Percentiles rank a stretch among this genome's conserved stretches.
Evolutionary conservation across 192 early-diverging fungal species (phyloP).

Genomic region (Podila horticola): DNA sequence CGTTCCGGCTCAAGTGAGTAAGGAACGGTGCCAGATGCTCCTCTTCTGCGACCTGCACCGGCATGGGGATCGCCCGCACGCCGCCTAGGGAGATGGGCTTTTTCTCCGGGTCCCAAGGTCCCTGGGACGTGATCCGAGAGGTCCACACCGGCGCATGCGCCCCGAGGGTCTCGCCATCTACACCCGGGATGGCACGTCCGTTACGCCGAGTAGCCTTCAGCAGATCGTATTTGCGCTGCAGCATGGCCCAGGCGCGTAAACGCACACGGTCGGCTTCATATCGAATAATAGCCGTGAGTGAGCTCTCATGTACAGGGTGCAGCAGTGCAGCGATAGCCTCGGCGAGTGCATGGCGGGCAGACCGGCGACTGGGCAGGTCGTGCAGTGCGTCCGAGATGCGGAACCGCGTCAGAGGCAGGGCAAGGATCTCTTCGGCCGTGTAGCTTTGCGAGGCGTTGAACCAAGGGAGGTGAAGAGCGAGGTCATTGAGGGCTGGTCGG

Average conservation of each 20-base stretch:
- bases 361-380: conserved; percentile 1
- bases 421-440: neutral
- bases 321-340: neutral
- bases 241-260: conserved; percentile 6
- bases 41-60: conserved; percentile 7
- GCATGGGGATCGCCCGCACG: conserved; percentile 11
- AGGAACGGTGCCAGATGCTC: conserved; percentile 9
- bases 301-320: conserved; percentile 6
- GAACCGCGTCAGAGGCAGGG: neutral
- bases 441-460: neutral
- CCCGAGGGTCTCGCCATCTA: neutral
- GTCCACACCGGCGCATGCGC: neutral
- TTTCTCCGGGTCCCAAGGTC: conserved; percentile 13
- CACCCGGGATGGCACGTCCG: neutral
- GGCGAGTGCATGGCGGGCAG: neutral
- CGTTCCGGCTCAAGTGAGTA: conserved; percentile 8
- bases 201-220: conserved; percentile 4
- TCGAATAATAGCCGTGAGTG: conserved; percentile 9
- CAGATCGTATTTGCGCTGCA: conserved; percentile 3
- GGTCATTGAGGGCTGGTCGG: conserved; percentile 8
- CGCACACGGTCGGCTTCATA: conserved; percentile 5
- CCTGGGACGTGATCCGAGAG: conserved; percentile 8
- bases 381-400: neutral
- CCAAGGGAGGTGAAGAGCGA: conserved; percentile 9
- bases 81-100: conserved; percentile 7